phyloP scores from a whole-genome alignment of 176 grass and related monocot species.

The Oryza brachyantha region DNA sequence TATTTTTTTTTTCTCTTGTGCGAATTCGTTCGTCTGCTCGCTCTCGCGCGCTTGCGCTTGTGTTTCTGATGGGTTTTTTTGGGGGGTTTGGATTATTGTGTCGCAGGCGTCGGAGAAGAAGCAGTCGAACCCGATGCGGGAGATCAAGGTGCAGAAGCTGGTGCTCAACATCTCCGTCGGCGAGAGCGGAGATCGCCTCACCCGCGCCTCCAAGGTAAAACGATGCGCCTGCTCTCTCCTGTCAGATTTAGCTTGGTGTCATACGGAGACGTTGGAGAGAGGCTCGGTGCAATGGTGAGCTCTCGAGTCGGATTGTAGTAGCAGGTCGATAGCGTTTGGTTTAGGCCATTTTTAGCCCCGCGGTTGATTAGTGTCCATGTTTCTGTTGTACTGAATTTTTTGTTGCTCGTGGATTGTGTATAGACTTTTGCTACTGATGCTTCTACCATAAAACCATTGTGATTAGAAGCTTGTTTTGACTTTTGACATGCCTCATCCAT shows the following conservation, averaged over 20 bases:
- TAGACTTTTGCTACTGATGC: neutral
- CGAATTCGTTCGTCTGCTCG: neutral
- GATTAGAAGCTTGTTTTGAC: neutral
- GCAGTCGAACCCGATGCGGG: slow-evolving; percentile 72
- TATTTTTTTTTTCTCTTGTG: no score
- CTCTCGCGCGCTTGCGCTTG: no score
- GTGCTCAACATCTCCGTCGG: slow-evolving; percentile 90
- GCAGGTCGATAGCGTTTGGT: neutral
- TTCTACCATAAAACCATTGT: neutral
- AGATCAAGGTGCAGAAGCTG: slow-evolving; percentile 88
- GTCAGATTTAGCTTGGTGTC: neutral
- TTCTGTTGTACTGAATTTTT: neutral
- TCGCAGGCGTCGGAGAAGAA: slow-evolving; percentile 83
- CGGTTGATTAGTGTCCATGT: no score
- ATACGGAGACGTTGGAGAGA: no score
- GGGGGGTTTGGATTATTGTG: neutral
- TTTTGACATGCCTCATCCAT: neutral
- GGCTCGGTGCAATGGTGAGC: neutral
- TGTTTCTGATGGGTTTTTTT: slow-evolving; percentile 12
- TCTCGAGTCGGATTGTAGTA: neutral
- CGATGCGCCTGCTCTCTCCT: neutral
- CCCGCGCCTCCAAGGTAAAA: slow-evolving; percentile 65
- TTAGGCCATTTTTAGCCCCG: neutral
- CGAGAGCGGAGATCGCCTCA: slow-evolving; percentile 86
- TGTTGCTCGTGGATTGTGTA: neutral